Evolutionary conservation across 164 flowering plant species (phyloP).

Genomic region (Buxus sempervirens): DNA sequence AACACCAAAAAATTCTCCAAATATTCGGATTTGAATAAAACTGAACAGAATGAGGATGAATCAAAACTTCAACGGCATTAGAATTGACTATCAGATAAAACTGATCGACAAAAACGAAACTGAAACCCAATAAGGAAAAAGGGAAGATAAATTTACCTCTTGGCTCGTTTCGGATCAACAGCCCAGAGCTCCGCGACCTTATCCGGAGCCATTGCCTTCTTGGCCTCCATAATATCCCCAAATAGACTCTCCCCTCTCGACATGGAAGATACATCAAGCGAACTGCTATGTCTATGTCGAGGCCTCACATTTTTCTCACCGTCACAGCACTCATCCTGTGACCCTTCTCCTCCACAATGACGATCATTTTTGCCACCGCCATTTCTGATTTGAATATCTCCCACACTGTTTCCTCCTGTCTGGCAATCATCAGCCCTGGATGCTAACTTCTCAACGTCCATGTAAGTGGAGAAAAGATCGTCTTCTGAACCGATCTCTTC

Average conservation of each 20-base stretch:
- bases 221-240: constrained; percentile 60
- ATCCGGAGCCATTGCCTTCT: constrained; percentile 88
- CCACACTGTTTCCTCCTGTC: constrained; percentile 7
- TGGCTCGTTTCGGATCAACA: constrained; percentile 79
- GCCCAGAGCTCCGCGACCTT: constrained; percentile 81
- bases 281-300: no score
- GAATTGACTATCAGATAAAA: no score
- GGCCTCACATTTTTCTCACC: no score
- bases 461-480: constrained; percentile 53
- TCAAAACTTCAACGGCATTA: no score
- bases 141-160: constrained; percentile 39
- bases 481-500: constrained; percentile 65
- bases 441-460: constrained; percentile 62
- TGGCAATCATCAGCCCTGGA: constrained; percentile 22
- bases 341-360: neutral
- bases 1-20: no score
- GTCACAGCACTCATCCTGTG: no score
- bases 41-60: no score
- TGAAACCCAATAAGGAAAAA: constrained; percentile 4
- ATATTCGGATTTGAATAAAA: no score
- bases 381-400: neutral
- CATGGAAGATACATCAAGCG: no score
- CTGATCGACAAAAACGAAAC: no score
- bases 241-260: constrained; percentile 25
- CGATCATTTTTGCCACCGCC: no score